Percentiles rank a stretch among this genome's conserved stretches.
Evolutionary conservation across 805 yeast genomes (phyloP).

Genomic region (Wickerhamomyces pijperi): DNA sequence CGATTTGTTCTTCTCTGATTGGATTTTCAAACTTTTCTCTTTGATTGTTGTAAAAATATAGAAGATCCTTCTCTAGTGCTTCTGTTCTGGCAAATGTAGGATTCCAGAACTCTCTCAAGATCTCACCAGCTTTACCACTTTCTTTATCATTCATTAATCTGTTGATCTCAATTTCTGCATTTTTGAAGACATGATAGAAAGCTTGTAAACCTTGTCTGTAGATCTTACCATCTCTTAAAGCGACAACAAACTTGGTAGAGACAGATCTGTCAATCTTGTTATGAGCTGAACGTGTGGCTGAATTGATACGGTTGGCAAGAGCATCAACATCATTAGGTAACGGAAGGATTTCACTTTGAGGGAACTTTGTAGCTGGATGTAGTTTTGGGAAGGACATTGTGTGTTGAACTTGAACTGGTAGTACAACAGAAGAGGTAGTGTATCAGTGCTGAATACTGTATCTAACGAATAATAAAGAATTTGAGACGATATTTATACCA

Average conservation of each 20-base stretch:
- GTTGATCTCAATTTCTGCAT: slow-evolving; percentile 45
- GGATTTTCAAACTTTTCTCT: slow-evolving; percentile 46
- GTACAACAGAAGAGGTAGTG: no score
- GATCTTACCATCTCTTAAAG: slow-evolving; percentile 62
- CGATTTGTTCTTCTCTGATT: slow-evolving; percentile 48
- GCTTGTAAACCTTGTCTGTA: slow-evolving; percentile 75
- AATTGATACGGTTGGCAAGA: slow-evolving; percentile 70
- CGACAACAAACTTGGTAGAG: slow-evolving; percentile 61
- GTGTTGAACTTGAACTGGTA: no score
- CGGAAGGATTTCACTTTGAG: slow-evolving; percentile 52
- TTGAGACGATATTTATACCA: no score
- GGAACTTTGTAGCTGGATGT: slow-evolving; percentile 10
- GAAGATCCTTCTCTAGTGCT: slow-evolving; percentile 47
- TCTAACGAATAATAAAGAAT: no score
- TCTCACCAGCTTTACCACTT: slow-evolving; percentile 19
- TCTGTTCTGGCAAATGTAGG: slow-evolving; percentile 58
- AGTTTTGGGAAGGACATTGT: background rate
- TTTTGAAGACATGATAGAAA: slow-evolving; percentile 55
- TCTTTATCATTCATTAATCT: slow-evolving; percentile 30
- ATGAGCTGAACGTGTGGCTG: slow-evolving; percentile 54
- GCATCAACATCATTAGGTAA: slow-evolving; percentile 77
- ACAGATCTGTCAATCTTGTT: slow-evolving; percentile 59
- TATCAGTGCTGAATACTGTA: no score
- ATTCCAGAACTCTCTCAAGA: slow-evolving; percentile 52
- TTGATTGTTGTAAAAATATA: slow-evolving; percentile 52